Conservation (phyloP, 306 rosid species). For the Ziziphus jujuba region DNA sequence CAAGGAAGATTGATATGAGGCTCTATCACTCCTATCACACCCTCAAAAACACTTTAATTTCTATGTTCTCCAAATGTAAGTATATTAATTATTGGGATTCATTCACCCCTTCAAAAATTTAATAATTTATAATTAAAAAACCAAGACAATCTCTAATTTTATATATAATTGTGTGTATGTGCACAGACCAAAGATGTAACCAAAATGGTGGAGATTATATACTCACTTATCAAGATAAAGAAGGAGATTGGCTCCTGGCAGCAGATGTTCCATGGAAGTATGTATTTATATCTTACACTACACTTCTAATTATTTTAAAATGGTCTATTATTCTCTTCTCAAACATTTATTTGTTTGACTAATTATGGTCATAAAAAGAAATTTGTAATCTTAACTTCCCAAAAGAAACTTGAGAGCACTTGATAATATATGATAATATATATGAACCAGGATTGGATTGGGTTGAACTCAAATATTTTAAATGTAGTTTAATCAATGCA, state of each 20-base stretch:
- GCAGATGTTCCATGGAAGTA: conserved; percentile 83
- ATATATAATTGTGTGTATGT: no score
- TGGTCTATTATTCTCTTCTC: no score
- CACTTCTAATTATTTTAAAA: conserved; percentile 5
- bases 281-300: conserved; percentile 12
- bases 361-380: no score
- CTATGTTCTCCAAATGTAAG: conserved; percentile 63
- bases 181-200: conserved; percentile 39
- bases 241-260: conserved; percentile 69
- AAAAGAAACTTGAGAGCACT: no score
- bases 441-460: no score
- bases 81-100: background rate
- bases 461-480: no score
- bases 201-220: conserved; percentile 34
- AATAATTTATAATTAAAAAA: no score
- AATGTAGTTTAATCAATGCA: no score
- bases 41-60: conserved; percentile 47
- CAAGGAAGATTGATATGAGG: conserved; percentile 68
- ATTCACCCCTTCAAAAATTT: background rate
- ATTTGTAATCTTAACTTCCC: no score
- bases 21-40: conserved; percentile 50
- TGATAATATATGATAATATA: no score
- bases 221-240: conserved; percentile 59
- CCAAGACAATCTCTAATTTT: no score
- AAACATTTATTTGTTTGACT: no score